Evolutionary conservation across 371 early-diverging fungal genomes (phyloP), one percentile per base, ranked within the genome.

Genomic region (Capillidium heterosporum): DNA sequence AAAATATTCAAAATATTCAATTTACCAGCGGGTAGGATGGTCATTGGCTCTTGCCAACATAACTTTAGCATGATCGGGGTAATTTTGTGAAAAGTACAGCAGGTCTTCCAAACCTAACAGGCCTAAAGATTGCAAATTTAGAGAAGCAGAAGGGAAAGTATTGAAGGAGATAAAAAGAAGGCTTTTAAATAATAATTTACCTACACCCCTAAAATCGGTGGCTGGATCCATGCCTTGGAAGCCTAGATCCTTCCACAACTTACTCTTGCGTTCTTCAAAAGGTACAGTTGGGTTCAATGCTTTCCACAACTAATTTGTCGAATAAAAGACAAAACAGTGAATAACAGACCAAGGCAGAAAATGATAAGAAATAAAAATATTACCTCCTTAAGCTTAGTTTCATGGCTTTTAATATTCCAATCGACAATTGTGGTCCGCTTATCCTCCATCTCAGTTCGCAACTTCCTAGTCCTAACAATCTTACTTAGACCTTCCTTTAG

Each of bases 161-260:
- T n/a, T n/a, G n/a, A 32, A n/a, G 11, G 42, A 23, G 17, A 2
- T 43, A 21, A 40, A 35, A 29, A 24, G 4, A 27, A 48, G 7
- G 1, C 10, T 26, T 26, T 4, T 19, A 27, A 26, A 27, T 24
- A 26, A 26, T 2, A 48, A 19, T 19, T 48, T 66, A 67, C 81
- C 90, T 87, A 90, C 87, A 26, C 86, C 85, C 29, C 90, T 73
- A 58, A 90, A 90, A 69, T 90, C 90, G 0, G 87, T 87, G 8
- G 90, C 83, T 1, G 88, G 90, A 63, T 87, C 86, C 21, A 65
- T 68, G 35, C 87, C 88, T 60, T 90, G 90, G 60, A 90, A 90
- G 0, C 82, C 84, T 62, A 86, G 73, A 71, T 77, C 72, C 44
- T 67, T 63, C 87, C 88, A 87, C 61, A 85, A 82, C 56, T 67